These are phyloP conservation scores for Kalmanozyma brasiliensis DNA, from an alignment of 1,284 basidiomycete species.

Conservation along the genomic window DNA sequence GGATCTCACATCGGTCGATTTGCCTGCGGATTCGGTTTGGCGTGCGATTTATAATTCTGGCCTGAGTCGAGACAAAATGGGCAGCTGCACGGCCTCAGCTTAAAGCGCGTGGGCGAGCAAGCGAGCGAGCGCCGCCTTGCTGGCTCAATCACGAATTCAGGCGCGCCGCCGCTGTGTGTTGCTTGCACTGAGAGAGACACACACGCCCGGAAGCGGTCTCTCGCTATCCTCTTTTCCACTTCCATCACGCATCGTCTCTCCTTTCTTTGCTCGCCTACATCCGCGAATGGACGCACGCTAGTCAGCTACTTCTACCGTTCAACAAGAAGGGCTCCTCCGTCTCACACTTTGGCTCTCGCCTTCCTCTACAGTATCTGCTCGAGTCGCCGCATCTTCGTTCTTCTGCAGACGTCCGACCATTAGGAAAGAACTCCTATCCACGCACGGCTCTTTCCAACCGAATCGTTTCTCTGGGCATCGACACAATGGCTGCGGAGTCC, in stretches of 20 bases:
- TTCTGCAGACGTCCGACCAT: not conserved
- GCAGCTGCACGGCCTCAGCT: no score
- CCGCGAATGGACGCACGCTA: no score
- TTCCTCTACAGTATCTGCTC: no score
- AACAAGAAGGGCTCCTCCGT: no score
- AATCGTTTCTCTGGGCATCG: no score
- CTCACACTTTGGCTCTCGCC: not conserved
- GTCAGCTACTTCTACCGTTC: no score
- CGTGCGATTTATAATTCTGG: not conserved
- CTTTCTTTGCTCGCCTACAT: no score
- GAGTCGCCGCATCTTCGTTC: not conserved
- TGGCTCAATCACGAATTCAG: not conserved
- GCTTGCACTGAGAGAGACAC: constrained; percentile 3
- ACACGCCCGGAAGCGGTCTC: not conserved
- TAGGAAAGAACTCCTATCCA: not conserved
- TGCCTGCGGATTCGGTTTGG: not conserved
- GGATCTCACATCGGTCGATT: not conserved
- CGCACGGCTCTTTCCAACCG: no score
- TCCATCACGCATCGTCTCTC: no score
- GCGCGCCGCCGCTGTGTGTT: constrained; percentile 3
- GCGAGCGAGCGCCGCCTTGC: constrained; percentile 14
- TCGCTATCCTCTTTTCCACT: not conserved
- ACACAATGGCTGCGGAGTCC: constrained; percentile 61
- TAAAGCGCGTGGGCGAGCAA: no score
- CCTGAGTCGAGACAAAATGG: constrained; percentile 4